Percentiles rank a stretch among this genome's conserved stretches.
Evolutionary conservation across 2,329 filamentous ascomycete genomes (phyloP).

Genomic region (Scedosporium apiospermum): DNA sequence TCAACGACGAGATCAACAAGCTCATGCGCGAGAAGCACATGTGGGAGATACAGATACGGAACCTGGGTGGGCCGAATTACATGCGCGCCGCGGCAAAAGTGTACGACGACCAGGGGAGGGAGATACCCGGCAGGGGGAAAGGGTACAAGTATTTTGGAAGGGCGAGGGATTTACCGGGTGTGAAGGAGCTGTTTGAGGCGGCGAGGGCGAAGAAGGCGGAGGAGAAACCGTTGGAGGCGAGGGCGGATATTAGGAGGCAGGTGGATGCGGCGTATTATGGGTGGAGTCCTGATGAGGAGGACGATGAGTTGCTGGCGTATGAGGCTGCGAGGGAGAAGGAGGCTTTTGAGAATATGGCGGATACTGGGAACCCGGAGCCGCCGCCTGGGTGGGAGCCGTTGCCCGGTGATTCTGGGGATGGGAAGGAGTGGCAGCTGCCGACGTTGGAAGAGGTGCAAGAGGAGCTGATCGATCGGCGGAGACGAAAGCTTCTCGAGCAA

Average conservation of each 20-base stretch:
- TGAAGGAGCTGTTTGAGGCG: slow-evolving; percentile 91
- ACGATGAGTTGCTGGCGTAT: slow-evolving; percentile 68
- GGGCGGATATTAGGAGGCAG: slow-evolving; percentile 60
- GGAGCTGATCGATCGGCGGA: slow-evolving; percentile 79
- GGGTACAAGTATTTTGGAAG: slow-evolving; percentile 93
- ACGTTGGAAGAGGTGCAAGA: slow-evolving; percentile 88
- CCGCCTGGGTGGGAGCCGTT: slow-evolving; percentile 73
- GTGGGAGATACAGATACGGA: slow-evolving; percentile 96
- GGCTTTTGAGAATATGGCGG: slow-evolving; percentile 59
- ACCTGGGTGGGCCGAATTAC: slow-evolving; percentile 94
- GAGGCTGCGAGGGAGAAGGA: slow-evolving; percentile 78
- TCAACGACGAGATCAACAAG: slow-evolving; percentile 99
- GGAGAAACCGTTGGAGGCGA: slow-evolving; percentile 55
- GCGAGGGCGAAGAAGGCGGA: slow-evolving; percentile 48
- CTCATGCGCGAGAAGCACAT: slow-evolving; percentile 98
- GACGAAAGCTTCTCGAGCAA: slow-evolving; percentile 77
- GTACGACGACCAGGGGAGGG: slow-evolving; percentile 64
- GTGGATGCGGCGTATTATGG: slow-evolving; percentile 96
- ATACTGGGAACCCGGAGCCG: slow-evolving; percentile 42
- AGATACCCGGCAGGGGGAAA: slow-evolving; percentile 68
- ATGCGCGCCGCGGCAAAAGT: slow-evolving; percentile 65
- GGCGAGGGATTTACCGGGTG: slow-evolving; percentile 80
- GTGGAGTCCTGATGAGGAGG: slow-evolving; percentile 87
- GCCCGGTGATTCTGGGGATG: slow-evolving; percentile 80
- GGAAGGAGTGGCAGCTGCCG: slow-evolving; percentile 71